Conservation (phyloP, 2,329 filamentous ascomycete species). For the Cytospora chrysosperma region DNA sequence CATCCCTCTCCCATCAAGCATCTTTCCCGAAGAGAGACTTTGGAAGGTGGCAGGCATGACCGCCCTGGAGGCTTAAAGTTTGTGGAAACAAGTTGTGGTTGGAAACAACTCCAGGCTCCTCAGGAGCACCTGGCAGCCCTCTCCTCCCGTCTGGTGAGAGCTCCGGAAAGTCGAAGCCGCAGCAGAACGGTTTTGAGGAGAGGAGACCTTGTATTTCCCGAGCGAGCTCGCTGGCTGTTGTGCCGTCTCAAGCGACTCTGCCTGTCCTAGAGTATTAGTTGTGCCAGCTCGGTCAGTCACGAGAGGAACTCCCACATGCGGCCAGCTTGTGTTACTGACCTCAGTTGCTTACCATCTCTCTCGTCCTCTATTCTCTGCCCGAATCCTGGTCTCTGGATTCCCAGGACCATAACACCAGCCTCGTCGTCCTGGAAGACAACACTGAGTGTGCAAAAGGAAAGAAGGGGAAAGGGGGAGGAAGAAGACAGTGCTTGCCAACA, state of each 20-base stretch:
- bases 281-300: not conserved
- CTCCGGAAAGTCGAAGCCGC: not conserved
- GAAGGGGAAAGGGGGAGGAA: too few relatives aligned
- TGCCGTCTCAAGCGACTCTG: not conserved
- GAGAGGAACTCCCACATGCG: not conserved
- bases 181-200: not conserved
- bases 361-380: not conserved
- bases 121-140: not conserved
- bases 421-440: not conserved
- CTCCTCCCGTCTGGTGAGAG: not conserved
- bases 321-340: not conserved
- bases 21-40: too few relatives aligned
- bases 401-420: not conserved
- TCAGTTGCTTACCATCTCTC: not conserved
- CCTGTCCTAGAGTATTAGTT: not conserved
- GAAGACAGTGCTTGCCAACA: too few relatives aligned
- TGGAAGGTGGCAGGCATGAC: not conserved
- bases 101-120: too few relatives aligned
- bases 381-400: too few relatives aligned
- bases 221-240: not conserved
- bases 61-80: not conserved
- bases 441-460: too few relatives aligned
- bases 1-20: not conserved
- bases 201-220: not conserved
- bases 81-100: slow-evolving; percentile 6